Base-by-base conservation (phyloP, 164 flowering plant genomes). In the Dillenia turbinata region DNA sequence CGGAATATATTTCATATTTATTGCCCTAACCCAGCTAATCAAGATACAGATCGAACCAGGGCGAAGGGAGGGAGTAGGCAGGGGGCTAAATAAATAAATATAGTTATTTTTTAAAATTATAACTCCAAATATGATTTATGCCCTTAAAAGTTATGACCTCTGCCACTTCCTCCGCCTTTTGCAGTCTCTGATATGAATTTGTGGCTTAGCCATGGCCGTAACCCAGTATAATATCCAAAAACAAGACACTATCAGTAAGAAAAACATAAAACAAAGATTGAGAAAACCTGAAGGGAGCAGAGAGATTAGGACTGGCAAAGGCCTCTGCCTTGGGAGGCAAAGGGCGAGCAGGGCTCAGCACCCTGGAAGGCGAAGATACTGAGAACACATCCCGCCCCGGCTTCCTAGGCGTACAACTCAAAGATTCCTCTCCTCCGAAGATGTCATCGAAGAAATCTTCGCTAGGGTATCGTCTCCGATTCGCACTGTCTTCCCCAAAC, bases 391-490 rank as follows among this genome's bases (percentile, higher is more conserved):
- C 79, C 52, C 61, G 14, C n/a, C 66, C 70, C 13, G 55, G 49
- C 64, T 56, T 75, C 59, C 77, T 73, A 0, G 84, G 80, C 9
- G 77, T 74, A 8, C 82, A 65, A 52, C 69, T 66, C 54, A 54
- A 46, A 40, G 66, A 65, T 19, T 71, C 77, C 1, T 72, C 82
- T 24, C 83, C 86, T 71, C 74, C 71, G 56, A 83, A 94, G 61
- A 94, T 87, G 64, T 94, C 97, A 54, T 80, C 85, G 48, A 76
- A 94, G 75, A 94, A 94, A 52, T 83, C 85, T 22, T 66, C 68
- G 45, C 79, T 71, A 2, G 69, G 57, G 50, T 65, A 60, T n/a
- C 83, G 61, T 66, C 94, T 70, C 8, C 81, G 71, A 55, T 33
- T 65, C 15, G 15, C 50, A 12, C 55, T 66, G 11, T 77, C 88